Conservation (phyloP, 805 yeast genomes). For the Osmozyma mogii region DNA sequence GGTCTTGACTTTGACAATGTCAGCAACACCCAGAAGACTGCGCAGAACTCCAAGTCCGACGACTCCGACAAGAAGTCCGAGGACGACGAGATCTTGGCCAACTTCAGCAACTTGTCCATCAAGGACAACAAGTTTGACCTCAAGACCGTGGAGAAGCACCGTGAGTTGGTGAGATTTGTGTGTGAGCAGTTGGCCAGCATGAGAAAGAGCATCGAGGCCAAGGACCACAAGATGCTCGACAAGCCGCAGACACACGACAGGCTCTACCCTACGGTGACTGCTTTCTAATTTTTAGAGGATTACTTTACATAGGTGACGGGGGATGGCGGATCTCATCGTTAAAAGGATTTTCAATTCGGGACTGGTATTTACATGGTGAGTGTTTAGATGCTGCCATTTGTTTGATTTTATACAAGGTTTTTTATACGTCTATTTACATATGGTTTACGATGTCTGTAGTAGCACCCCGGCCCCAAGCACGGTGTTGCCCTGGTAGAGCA, state of each 20-base stretch:
- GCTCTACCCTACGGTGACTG: slow-evolving; percentile 34
- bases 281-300: slow-evolving; percentile 18
- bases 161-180: slow-evolving; percentile 27
- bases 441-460: not conserved
- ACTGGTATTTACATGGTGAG: too few species aligned
- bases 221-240: not conserved
- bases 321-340: too few species aligned
- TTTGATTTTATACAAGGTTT: too few species aligned
- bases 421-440: too few species aligned
- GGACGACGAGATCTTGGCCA: slow-evolving; percentile 9
- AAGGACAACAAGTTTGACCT: slow-evolving; percentile 12
- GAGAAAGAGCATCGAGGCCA: slow-evolving; percentile 7
- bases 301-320: too few species aligned
- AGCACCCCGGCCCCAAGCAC: slow-evolving; percentile 41
- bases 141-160: slow-evolving; percentile 27
- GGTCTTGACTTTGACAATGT: slow-evolving; percentile 29
- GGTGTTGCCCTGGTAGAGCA: slow-evolving; percentile 56
- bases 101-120: slow-evolving; percentile 10
- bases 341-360: too few species aligned
- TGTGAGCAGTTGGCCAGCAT: slow-evolving; percentile 21
- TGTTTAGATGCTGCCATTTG: too few species aligned
- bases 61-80: slow-evolving; percentile 6
- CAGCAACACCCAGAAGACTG: slow-evolving; percentile 28
- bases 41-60: slow-evolving; percentile 11
- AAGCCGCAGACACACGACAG: not conserved